phyloP scores from a whole-genome alignment of 805 yeast species.

The Metschnikowia kunwiensis region DNA sequence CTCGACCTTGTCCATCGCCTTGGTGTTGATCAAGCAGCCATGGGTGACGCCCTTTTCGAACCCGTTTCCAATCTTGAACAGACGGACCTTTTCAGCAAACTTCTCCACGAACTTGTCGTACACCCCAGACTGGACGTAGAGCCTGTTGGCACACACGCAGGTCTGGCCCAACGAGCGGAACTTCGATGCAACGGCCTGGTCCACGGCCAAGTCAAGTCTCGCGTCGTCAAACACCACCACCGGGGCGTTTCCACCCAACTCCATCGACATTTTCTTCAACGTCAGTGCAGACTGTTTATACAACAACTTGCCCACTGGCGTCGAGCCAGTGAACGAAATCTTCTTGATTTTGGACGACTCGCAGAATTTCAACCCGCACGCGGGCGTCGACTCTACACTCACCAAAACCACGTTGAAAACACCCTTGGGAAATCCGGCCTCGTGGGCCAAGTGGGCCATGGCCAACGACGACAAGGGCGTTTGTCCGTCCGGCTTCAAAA shows the following conservation, averaged over 20 bases:
- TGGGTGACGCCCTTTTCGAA: constrained; percentile 50
- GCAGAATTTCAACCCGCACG: constrained; percentile 49
- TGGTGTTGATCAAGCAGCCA: constrained; percentile 53
- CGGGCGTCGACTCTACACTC: constrained; percentile 50
- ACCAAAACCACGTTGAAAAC: constrained; percentile 49
- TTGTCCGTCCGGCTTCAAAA: constrained; percentile 59
- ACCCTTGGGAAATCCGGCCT: constrained; percentile 63
- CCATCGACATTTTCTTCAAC: constrained; percentile 68
- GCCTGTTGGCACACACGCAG: constrained; percentile 75
- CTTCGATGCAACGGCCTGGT: constrained; percentile 63
- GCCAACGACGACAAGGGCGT: constrained; percentile 63
- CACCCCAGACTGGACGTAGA: constrained; percentile 61
- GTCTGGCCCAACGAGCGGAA: constrained; percentile 80
- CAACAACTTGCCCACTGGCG: constrained; percentile 65
- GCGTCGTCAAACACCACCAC: constrained; percentile 74
- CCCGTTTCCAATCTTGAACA: constrained; percentile 52
- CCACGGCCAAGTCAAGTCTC: constrained; percentile 60
- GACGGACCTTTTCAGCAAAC: constrained; percentile 45
- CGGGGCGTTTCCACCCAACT: constrained; percentile 82
- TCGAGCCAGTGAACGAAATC: constrained; percentile 77
- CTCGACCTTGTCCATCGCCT: constrained; percentile 51
- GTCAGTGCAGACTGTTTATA: constrained; percentile 60
- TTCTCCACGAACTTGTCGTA: constrained; percentile 57
- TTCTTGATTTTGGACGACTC: constrained; percentile 56
- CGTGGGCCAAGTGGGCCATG: constrained; percentile 49